Base-by-base conservation (phyloP, 805 yeast species). In the Myxozyma mucilagina region DNA sequence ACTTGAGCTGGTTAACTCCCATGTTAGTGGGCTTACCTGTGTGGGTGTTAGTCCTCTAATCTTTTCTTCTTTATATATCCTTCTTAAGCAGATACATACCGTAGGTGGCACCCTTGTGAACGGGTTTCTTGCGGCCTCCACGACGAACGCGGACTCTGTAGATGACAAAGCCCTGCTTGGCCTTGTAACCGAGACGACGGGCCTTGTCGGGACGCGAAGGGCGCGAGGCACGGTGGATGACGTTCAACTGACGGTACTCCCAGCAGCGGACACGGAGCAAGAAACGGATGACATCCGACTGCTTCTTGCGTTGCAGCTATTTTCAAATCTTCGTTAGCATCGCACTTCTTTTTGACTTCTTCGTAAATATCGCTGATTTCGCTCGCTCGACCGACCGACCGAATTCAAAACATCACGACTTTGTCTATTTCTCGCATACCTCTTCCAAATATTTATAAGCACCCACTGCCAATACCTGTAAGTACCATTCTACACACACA, bases 201-300 rank as follows among this genome's bases (percentile, higher is more conserved):
- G 99, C 99, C 94, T 94, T 94, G 84, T 94, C 99, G 82, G 99
- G 99, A 84, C 98, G 92, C 73, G 97, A 88, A 76, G 99, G 99
- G 82, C 93, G 90, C 64, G 96, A 74, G 73, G 97, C 97, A 82
- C 99, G 89, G 97, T 94, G 98, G 82, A 94, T 88, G 73, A 92
- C 98, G 77, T 84, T 87, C 86, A 87, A 87, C 85, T 94, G 99
- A 86, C 99, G 92, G 96, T 91, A 94, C 84, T 94, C 99, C 99
- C 99, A 94, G 85, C 97, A 94, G 90, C 99, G 90, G 87, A 94
- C 97, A 82, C 99, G 89, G 84, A 89, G 89, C 78, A 94, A 85
- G 90, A 94, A 94, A 84, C 99, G 90, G 84, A 89, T 84, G 76
- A 94, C 97, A 83, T 94, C 99, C 78, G 97, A 91, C 87, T 94